These are phyloP conservation scores for Umbilicus rupestris DNA, from an alignment of 164 flowering plant genomes.

Conservation along the genomic window DNA sequence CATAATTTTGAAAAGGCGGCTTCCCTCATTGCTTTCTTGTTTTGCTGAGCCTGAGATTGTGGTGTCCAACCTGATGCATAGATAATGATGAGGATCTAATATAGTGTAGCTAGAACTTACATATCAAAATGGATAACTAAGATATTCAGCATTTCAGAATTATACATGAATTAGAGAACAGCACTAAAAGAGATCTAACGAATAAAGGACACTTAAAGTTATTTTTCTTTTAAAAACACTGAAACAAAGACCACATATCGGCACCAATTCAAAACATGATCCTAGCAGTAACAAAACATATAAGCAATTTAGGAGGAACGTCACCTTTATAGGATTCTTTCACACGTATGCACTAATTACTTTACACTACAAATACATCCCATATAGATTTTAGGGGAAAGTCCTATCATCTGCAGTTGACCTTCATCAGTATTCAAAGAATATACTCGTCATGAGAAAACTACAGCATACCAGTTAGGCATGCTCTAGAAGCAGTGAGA, in stretches of 20 bases:
- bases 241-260: neutral
- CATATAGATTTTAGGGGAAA: neutral
- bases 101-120: neutral
- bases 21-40: slow-evolving; percentile 87
- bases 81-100: neutral
- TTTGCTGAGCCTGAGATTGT: slow-evolving; percentile 92
- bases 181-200: too few species aligned
- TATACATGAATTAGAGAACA: neutral
- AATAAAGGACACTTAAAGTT: neutral
- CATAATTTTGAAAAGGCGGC: slow-evolving; percentile 83
- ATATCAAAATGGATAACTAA: neutral
- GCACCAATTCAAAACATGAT: neutral
- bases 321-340: neutral
- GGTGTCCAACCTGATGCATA: slow-evolving; percentile 70
- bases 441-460: neutral
- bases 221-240: neutral
- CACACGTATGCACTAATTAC: neutral
- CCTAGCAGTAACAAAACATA: neutral
- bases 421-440: neutral
- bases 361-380: neutral
- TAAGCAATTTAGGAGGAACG: too few species aligned
- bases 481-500: neutral
- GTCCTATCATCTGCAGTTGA: neutral
- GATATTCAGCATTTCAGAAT: neutral
- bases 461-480: neutral